phyloP scores from a whole-genome alignment of 2,329 filamentous ascomycete genomes.

The Penicillium nordicum region DNA sequence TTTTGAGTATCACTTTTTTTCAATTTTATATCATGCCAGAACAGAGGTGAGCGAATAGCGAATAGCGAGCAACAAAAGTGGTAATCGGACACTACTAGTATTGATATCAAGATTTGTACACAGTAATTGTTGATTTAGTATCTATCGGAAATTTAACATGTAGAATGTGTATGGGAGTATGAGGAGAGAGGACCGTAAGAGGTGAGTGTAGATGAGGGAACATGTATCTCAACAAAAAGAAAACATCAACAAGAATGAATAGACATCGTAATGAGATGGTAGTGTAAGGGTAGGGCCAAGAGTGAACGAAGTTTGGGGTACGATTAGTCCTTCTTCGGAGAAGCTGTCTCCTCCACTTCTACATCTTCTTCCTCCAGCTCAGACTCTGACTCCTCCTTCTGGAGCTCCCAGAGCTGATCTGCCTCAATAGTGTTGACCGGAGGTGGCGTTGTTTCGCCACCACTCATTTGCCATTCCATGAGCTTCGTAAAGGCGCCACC shows the following conservation, averaged over 20 bases:
- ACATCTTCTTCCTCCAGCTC: constrained; percentile 32
- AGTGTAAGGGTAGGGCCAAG: not conserved
- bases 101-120: constrained; percentile 17
- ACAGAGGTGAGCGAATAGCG: not conserved
- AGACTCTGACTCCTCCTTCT: constrained; percentile 38
- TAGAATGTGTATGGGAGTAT: constrained; percentile 3
- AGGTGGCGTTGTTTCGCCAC: constrained; percentile 57
- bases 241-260: not conserved
- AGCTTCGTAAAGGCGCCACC: constrained; percentile 86
- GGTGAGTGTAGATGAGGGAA: constrained; percentile 6
- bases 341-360: constrained; percentile 12
- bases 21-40: not conserved
- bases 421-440: constrained; percentile 38
- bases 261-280: not conserved
- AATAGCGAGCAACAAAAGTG: not conserved
- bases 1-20: not conserved
- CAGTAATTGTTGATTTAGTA: constrained; percentile 2
- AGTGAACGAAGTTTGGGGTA: not conserved
- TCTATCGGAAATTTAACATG: constrained; percentile 16
- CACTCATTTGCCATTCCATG: constrained; percentile 99
- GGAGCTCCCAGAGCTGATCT: constrained; percentile 51
- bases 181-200: constrained; percentile 6
- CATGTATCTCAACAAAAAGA: not conserved
- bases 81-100: not conserved
- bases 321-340: constrained; percentile 20